Conservation (phyloP, 352 stramenopile species). For the Achlya hypogyna region DNA sequence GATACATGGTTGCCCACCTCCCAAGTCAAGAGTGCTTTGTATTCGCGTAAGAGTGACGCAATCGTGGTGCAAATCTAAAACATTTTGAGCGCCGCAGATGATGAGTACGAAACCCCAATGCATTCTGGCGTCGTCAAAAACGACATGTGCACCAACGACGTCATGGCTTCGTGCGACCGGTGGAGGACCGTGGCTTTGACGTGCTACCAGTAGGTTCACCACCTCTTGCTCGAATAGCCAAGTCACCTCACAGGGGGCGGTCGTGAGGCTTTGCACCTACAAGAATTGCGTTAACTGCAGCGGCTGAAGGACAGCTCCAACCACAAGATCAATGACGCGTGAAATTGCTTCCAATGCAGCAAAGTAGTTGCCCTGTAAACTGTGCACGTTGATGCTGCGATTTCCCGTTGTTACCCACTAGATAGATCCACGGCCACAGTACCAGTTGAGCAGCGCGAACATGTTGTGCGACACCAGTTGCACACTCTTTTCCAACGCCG, state of each 20-base stretch:
- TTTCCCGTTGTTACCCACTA: neutral
- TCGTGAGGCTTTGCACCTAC: neutral
- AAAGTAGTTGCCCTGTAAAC: neutral
- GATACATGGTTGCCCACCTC: constrained; percentile 10
- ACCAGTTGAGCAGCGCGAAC: constrained; percentile 11
- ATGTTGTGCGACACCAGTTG: neutral
- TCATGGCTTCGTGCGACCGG: neutral
- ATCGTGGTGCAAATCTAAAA: constrained; percentile 14
- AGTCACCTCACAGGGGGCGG: no score
- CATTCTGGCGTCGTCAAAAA: neutral
- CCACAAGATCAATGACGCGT: neutral
- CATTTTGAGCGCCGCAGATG: no score
- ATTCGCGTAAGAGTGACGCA: neutral
- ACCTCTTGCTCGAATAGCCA: no score
- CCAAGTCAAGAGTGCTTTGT: neutral
- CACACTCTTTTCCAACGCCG: neutral
- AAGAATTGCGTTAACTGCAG: neutral
- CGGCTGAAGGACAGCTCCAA: neutral
- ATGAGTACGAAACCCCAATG: no score
- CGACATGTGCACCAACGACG: neutral
- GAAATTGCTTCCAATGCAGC: neutral
- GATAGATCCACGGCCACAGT: neutral
- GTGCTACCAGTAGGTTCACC: neutral
- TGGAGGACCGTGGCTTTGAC: neutral
- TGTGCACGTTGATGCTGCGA: neutral